These are phyloP conservation scores for Halenospora varia DNA, from an alignment of 495 filamentous ascomycete genomes.

Conservation along the genomic window DNA sequence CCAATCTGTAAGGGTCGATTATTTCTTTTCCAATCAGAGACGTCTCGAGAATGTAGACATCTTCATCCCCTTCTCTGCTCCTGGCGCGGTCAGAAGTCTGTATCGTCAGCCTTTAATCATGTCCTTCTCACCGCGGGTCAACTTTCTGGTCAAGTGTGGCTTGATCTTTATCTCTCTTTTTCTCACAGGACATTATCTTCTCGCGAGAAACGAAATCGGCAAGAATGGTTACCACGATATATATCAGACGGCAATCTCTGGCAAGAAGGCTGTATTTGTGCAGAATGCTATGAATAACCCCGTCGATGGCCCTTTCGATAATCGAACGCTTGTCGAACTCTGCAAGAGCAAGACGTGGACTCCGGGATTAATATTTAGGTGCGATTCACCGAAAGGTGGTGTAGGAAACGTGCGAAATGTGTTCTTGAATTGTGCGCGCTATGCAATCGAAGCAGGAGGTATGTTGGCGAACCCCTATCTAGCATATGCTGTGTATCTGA, in stretches of 20 bases:
- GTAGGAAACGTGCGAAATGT: conserved; percentile 30
- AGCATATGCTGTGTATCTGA: no score
- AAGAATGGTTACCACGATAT: neutral
- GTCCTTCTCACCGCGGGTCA: neutral
- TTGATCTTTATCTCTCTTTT: neutral
- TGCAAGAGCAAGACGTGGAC: conserved; percentile 31
- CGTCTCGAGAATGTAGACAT: no score
- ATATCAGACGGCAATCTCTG: neutral
- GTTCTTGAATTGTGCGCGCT: conserved; percentile 42
- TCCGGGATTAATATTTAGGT: conserved; percentile 28
- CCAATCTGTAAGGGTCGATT: no score
- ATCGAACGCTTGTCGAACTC: conserved; percentile 20
- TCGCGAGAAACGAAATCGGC: neutral
- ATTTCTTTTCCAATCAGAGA: no score
- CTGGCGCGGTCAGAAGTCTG: neutral
- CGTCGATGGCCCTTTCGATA: conserved; percentile 31
- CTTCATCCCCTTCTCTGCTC: neutral
- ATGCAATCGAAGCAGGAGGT: conserved; percentile 45
- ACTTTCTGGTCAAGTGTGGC: neutral
- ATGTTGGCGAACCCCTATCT: neutral
- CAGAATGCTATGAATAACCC: conserved; percentile 25
- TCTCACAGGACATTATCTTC: neutral
- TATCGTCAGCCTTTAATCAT: neutral
- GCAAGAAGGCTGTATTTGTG: conserved; percentile 27
- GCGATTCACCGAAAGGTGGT: conserved; percentile 27